Base-by-base conservation (phyloP, 1,284 basidiomycete genomes). In the Irpex sp. region DNA sequence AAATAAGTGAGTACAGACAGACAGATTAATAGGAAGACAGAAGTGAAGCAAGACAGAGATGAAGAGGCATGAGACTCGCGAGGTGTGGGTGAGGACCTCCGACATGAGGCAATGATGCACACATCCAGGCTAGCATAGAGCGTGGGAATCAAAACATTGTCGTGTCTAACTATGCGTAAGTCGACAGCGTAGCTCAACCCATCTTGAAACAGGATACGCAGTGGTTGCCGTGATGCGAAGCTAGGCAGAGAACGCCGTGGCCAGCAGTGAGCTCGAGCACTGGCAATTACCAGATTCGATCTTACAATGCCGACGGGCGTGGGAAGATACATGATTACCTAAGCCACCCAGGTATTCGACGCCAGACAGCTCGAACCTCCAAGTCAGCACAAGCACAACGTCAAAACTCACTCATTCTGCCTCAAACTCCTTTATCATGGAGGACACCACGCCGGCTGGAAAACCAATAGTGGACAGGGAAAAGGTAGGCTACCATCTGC, bases 401-500 rank as follows among this genome's bases (percentile, higher is more conserved):
- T 33, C 31, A 33, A 33, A 33, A 33, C 31, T 33, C 31, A 33
- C 31, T 1, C 31, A 33, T 1, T 1, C 31, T 6, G 31, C 31
- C 31, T 33, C 31, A 1, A 21, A 55, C 53, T 35, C 26, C 19
- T 13, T 31, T 35, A 31, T 15, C 33, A 74, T 73, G 72, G 68
- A 74, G 60, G 70, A 74, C 17, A 74, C 71, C 6, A 71, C 70
- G 17, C 66, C 74, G 1, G 63, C 74, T 5, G 70, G 72, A 21
- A 68, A 68, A 61, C 72, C 75, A 1, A 71, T 74, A 21, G 69
- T 79, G 21, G 77, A 78, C 64, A 70, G 78, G 46, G 77, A 78
- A 66, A 79, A 79, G 73, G 78, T 76, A 63, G 31, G 60, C 11
- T 7, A 15, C 35, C 7, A n/a, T 46, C 11, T 58, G n/a, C 7